Evolutionary conservation across 2,329 filamentous ascomycete genomes (phyloP), one percentile per base, ranked within the genome.

Genomic region (Metarhizium sp.): DNA sequence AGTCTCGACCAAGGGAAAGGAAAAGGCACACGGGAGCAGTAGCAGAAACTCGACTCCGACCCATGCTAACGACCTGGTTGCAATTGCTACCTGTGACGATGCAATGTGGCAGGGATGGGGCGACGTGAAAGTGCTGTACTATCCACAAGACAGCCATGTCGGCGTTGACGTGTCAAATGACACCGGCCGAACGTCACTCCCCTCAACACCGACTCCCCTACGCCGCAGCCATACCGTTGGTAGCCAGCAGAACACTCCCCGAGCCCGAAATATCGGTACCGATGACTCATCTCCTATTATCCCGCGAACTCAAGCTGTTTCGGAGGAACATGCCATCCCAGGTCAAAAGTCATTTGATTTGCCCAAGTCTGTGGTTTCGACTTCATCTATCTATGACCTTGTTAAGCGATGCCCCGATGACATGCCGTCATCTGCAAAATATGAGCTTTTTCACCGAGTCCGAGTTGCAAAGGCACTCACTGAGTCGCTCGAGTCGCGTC

Each of bases 371-470:
- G 70, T 75, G 11, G 74, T 88, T 18, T 67, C 71, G 48, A 75
- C 79, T 5, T 74, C 72, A 4, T 72, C 79, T 6, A 74, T 85
- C 42, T 79, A 82, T 61, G 75, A 84, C 6, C 73, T 88, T 38
- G 68, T 87, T 51, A 73, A 74, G 4, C 75, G 75, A 42, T 76
- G 77, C 50, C 76, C 86, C 1, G 68, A 77, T 4, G 84, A 88
- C 58, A 73, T 97, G 63, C 89, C 92, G 0, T 73, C 83, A 40
- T 79, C 87, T 50, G 78, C 84, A 13, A 86, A 85, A 60, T 97
- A 95, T 65, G 94, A 97, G 61, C 78, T 92, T 40, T 82, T 99
- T 47, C 86, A 92, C 62, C 87, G 90, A 54, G 73, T 96, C 25
- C 86, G 94, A 57, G 82, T 88, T 56, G 89, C 91, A n/a, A 88